Evolutionary conservation across 139 green algal genomes (phyloP).

Genomic region (Picochlorum sp.): DNA sequence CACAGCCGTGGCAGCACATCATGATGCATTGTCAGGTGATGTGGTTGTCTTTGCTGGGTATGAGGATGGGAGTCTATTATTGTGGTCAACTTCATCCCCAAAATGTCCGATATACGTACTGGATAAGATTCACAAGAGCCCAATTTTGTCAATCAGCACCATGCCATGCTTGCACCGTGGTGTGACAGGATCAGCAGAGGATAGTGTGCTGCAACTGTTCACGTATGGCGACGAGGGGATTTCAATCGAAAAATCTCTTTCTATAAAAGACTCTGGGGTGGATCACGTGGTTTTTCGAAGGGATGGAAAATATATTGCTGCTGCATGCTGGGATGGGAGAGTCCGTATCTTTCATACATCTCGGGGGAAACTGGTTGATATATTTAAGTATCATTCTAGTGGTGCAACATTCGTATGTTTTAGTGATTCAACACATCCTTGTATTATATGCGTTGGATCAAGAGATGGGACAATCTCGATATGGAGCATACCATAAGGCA

Average conservation of each 20-base stretch:
- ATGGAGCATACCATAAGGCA: constrained; percentile 25
- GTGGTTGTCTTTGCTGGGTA: constrained; percentile 35
- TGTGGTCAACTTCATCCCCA: constrained; percentile 33
- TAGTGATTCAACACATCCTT: not conserved
- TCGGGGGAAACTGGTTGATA: constrained; percentile 29
- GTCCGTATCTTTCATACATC: constrained; percentile 39
- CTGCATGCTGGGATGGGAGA: constrained; percentile 49
- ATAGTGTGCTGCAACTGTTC: constrained; percentile 23
- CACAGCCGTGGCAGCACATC: constrained; percentile 28
- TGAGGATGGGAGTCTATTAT: constrained; percentile 36
- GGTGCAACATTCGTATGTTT: constrained; percentile 35
- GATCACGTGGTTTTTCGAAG: constrained; percentile 31
- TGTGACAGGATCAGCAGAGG: constrained; percentile 26
- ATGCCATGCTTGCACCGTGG: constrained; percentile 10
- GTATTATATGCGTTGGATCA: constrained; percentile 33
- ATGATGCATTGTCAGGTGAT: not conserved
- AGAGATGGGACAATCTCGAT: constrained; percentile 43
- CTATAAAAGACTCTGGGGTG: constrained; percentile 19
- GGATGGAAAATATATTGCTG: constrained; percentile 41
- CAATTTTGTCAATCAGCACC: constrained; percentile 33
- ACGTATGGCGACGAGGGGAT: not conserved
- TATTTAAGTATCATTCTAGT: constrained; percentile 50
- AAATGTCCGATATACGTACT: not conserved
- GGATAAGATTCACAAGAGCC: constrained; percentile 31
- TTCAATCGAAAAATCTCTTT: constrained; percentile 1